Conservation (phyloP, 106 monocot genomes). For the Agapanthus africanus region DNA sequence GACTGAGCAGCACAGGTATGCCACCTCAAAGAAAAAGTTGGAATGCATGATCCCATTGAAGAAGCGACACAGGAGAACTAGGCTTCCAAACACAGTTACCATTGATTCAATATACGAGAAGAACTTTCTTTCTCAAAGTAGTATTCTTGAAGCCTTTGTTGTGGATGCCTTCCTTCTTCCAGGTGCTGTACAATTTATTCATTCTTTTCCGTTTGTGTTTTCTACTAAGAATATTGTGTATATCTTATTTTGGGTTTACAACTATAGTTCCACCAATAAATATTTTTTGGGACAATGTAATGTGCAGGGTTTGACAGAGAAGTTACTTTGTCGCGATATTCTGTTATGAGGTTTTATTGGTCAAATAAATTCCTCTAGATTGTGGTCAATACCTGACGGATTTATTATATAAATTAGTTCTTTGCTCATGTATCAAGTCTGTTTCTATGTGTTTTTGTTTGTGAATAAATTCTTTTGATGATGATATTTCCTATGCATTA, state of each 20-base stretch:
- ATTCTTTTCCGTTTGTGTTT: background rate
- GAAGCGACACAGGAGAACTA: slow-evolving; percentile 46
- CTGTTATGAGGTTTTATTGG: background rate
- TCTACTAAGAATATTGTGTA: background rate
- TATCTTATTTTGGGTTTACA: background rate
- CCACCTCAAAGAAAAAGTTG: slow-evolving; percentile 40
- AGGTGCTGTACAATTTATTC: slow-evolving; percentile 28
- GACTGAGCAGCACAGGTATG: slow-evolving; percentile 61
- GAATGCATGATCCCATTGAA: slow-evolving; percentile 39
- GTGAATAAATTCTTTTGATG: too few relatives aligned
- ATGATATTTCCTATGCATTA: too few relatives aligned
- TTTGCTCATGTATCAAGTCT: too few relatives aligned
- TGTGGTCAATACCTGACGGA: too few relatives aligned
- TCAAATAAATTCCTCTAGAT: background rate
- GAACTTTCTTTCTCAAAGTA: slow-evolving; percentile 65
- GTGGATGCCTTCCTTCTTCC: slow-evolving; percentile 76
- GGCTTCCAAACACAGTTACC: slow-evolving; percentile 56
- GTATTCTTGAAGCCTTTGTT: slow-evolving; percentile 67
- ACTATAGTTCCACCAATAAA: background rate
- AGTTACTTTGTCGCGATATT: background rate
- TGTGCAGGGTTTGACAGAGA: background rate
- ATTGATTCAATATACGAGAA: slow-evolving; percentile 90
- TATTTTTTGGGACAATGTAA: background rate
- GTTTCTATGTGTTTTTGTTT: too few relatives aligned
- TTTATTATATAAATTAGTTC: too few relatives aligned